Percentiles rank a stretch among this genome's conserved stretches.
These are phyloP conservation scores for Magnolia officinalis DNA, from an alignment of 164 flowering plant species.

Conservation along the genomic window DNA sequence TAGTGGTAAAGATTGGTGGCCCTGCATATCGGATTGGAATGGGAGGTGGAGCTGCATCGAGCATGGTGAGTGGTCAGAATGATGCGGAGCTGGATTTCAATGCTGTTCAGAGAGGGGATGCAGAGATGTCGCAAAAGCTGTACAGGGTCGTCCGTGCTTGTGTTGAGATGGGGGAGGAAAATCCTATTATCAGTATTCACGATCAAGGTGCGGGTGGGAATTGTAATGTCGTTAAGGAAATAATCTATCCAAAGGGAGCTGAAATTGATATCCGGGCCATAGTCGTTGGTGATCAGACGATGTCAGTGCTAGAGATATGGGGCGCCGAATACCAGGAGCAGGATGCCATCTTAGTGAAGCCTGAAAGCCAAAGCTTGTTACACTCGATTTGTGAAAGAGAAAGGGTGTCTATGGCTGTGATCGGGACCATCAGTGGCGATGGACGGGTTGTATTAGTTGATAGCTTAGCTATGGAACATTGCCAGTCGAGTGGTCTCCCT, in stretches of 20 bases:
- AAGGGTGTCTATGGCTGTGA: constrained; percentile 88
- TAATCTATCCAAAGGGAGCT: constrained; percentile 90
- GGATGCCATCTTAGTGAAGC: constrained; percentile 87
- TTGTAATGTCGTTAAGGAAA: constrained; percentile 95
- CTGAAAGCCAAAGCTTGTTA: constrained; percentile 61
- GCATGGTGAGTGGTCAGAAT: constrained; percentile 98
- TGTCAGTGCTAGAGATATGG: constrained; percentile 97
- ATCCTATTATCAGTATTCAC: constrained; percentile 92
- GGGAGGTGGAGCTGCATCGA: constrained; percentile 99
- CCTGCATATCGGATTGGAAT: constrained; percentile 98
- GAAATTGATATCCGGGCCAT: constrained; percentile 78
- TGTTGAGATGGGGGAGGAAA: constrained; percentile 80
- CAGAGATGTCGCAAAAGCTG: constrained; percentile 95
- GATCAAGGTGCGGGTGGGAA: constrained; percentile 99
- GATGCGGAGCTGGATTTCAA: constrained; percentile 95
- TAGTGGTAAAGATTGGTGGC: constrained; percentile 95
- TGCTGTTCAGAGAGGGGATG: constrained; percentile 97
- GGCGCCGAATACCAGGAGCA: constrained; percentile 98
- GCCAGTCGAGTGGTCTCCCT: constrained; percentile 50
- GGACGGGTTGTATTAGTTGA: constrained; percentile 75
- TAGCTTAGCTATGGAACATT: constrained; percentile 42
- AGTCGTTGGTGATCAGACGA: constrained; percentile 88
- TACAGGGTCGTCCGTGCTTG: constrained; percentile 92
- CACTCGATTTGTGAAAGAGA: constrained; percentile 81
- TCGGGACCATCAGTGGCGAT: constrained; percentile 78